Base-by-base conservation (phyloP, 768 basidiomycete genomes). In the Suillus hirtellus region DNA sequence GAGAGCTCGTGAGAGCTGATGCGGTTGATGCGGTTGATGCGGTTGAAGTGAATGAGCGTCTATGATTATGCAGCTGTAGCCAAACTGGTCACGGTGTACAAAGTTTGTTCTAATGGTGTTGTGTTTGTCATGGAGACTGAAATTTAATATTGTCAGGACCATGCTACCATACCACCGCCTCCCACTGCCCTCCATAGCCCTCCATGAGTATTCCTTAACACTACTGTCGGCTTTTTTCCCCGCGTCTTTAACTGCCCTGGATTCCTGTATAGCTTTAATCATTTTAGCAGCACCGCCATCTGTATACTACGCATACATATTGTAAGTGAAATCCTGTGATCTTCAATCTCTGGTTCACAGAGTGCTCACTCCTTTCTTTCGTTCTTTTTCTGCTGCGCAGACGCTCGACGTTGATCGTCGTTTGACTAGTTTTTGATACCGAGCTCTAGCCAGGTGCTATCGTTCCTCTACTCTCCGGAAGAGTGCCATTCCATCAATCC, bases 361-460 rank as follows among this genome's bases (percentile, higher is more conserved):
- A 24, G 38, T 5, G 9, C 55, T 64, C 60, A 43, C 42, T 34
- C 4, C 42, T 55, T 63, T 64, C 24, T 24, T 49, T 49, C 47
- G 46, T 47, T 44, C 44, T 1, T 12, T 59, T 59, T 61, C 49
- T 78, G 78, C 73, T 80, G 85, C 79, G 79, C 82, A 76, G 81
- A 68, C 21, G 75, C 68, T 74, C 79, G 88, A 79, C 89, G 89
- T 90, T 85, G 89, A 89, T 73, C 89, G 88, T 86, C 87, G 74
- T 78, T 76, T 72, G 12, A 34, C 17, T 14, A 24, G 21, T 55
- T 66, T 69, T 72, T 71, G 71, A 77, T 72, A 73, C 72, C 72
- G 69, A 69, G 67, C 69, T 77, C 79, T 71, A 76, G 72, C 69
- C 64, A 40, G 80, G 80, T 77, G 75, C 79, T 80, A 74, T 76